phyloP scores from a whole-genome alignment of 805 yeast species.

The Saccharomyces eubayanus region DNA sequence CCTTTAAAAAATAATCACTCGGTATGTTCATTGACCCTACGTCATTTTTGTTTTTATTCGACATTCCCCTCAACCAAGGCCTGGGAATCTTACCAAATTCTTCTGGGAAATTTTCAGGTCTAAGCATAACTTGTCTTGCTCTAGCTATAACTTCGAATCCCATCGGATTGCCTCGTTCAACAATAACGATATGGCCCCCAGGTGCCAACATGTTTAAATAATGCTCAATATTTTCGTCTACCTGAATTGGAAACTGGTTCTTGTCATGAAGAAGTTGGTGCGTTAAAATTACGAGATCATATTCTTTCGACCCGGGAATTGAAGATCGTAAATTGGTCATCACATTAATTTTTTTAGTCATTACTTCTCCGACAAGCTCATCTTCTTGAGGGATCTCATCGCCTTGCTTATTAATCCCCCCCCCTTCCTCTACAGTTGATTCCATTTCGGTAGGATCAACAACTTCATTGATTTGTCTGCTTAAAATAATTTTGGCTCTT shows the following conservation, averaged over 20 bases:
- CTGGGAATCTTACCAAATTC: conserved; percentile 61
- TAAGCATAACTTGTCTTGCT: conserved; percentile 81
- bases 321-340: conserved; percentile 48
- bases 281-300: conserved; percentile 75
- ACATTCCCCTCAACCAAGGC: conserved; percentile 51
- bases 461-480: conserved; percentile 54
- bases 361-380: conserved; percentile 44
- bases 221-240: conserved; percentile 57
- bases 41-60: conserved; percentile 17
- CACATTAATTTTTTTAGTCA: conserved; percentile 46
- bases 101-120: conserved; percentile 60
- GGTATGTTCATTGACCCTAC: conserved; percentile 9
- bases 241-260: conserved; percentile 58
- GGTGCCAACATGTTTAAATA: conserved; percentile 60
- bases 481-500: conserved; percentile 67
- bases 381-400: conserved; percentile 23
- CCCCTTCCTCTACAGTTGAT: conserved; percentile 12
- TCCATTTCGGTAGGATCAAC: conserved; percentile 11
- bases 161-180: conserved; percentile 83
- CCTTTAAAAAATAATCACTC: conserved; percentile 46
- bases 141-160: conserved; percentile 87
- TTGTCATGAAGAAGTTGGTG: conserved; percentile 63
- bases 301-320: conserved; percentile 44
- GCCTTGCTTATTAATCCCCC: conserved; percentile 1
- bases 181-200: conserved; percentile 65